Evolutionary conservation across 352 stramenopile genomes (phyloP).

Genomic region (Aphanomyces cochlioides): DNA sequence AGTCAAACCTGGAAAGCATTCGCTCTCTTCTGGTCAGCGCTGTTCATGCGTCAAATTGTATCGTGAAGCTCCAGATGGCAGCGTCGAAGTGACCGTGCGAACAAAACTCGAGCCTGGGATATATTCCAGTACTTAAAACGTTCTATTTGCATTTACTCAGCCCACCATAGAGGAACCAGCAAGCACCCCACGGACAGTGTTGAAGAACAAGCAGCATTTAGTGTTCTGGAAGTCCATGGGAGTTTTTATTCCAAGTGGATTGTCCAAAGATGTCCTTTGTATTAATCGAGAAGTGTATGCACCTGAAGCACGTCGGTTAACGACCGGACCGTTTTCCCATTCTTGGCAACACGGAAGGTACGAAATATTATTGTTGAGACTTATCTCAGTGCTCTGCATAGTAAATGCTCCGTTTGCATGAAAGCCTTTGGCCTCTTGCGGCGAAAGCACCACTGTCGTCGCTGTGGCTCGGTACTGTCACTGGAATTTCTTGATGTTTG

Average conservation of each 20-base stretch:
- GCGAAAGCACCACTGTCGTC: conserved; percentile 66
- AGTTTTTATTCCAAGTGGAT: conserved; percentile 16
- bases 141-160: too few species aligned
- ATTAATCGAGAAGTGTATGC: neutral
- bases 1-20: neutral
- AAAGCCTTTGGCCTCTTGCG: conserved; percentile 62
- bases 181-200: too few species aligned
- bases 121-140: too few species aligned
- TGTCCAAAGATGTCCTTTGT: conserved; percentile 9
- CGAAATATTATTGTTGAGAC: too few species aligned
- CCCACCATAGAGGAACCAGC: too few species aligned
- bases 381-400: neutral
- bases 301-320: conserved; percentile 10
- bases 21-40: conserved; percentile 20
- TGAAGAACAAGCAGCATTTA: neutral
- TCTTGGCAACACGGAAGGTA: conserved; percentile 16
- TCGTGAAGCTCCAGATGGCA: conserved; percentile 15
- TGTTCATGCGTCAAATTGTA: conserved; percentile 28
- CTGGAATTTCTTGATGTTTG: neutral
- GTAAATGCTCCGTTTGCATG: conserved; percentile 51
- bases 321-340: conserved; percentile 8
- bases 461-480: conserved; percentile 54
- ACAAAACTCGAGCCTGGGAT: conserved; percentile 12
- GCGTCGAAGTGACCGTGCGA: conserved; percentile 19
- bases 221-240: conserved; percentile 29